These are phyloP conservation scores for Saturnispora halmiae DNA, from an alignment of 805 yeast genomes.

Conservation along the genomic window DNA sequence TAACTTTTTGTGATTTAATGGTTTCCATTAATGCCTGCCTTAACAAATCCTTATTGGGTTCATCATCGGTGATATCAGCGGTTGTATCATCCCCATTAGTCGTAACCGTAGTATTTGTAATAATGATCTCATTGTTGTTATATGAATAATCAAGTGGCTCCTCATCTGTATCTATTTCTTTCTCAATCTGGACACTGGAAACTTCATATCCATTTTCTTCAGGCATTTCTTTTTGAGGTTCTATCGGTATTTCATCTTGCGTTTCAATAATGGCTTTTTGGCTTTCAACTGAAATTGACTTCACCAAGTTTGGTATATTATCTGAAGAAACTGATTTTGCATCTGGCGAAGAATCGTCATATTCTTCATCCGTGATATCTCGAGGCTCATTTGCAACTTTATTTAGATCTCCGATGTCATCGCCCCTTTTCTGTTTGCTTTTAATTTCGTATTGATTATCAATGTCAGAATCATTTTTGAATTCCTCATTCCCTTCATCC, in stretches of 20 bases:
- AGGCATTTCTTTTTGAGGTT: too few relatives aligned
- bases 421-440: too few relatives aligned
- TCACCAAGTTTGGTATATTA: neutral
- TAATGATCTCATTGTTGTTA: constrained; percentile 1
- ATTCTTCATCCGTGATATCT: neutral
- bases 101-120: constrained; percentile 7
- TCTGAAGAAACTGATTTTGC: too few relatives aligned
- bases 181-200: too few relatives aligned
- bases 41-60: constrained; percentile 8
- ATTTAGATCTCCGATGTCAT: too few relatives aligned
- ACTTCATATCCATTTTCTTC: too few relatives aligned
- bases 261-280: neutral
- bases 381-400: neutral
- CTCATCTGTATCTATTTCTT: neutral
- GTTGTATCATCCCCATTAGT: neutral
- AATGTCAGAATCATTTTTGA: too few relatives aligned
- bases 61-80: constrained; percentile 1
- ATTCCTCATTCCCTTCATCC: neutral
- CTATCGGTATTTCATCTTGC: too few relatives aligned
- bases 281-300: neutral
- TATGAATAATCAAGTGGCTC: neutral
- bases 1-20: constrained; percentile 20
- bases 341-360: too few relatives aligned
- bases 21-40: constrained; percentile 18
- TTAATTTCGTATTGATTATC: too few relatives aligned